A percentile compares a stretch with the other conserved stretches of the same genome.
These are phyloP conservation scores for Crucihimalaya himalaica DNA, from an alignment of 345 rosid species.

Conservation along the genomic window DNA sequence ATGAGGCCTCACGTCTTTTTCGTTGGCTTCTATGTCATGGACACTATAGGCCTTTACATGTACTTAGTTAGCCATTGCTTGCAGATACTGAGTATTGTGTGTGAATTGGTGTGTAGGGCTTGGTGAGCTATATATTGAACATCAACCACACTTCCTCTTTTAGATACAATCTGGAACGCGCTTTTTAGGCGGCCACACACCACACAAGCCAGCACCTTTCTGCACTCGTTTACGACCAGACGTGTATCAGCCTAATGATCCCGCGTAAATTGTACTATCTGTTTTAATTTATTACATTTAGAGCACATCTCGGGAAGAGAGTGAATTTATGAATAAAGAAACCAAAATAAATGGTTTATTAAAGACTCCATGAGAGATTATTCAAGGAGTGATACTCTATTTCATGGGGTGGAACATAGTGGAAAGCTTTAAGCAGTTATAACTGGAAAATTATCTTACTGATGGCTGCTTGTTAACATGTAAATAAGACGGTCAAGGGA, in stretches of 20 bases:
- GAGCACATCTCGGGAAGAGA: not conserved
- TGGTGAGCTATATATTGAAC: slow-evolving; percentile 98
- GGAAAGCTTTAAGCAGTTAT: not conserved
- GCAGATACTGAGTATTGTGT: slow-evolving; percentile 93
- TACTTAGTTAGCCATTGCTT: slow-evolving; percentile 88
- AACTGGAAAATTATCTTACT: slow-evolving; percentile 47
- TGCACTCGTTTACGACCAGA: slow-evolving; percentile 42
- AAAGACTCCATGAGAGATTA: not conserved
- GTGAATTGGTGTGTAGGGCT: slow-evolving; percentile 93
- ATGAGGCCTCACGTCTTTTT: slow-evolving; percentile 20
- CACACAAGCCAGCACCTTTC: slow-evolving; percentile 97
- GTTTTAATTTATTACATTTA: not conserved
- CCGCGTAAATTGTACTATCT: not conserved
- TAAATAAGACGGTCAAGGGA: slow-evolving; percentile 96
- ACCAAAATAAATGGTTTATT: not conserved
- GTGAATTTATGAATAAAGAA: not conserved
- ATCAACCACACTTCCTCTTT: slow-evolving; percentile 96
- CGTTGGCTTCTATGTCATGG: not conserved
- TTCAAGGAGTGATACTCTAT: slow-evolving; percentile 4
- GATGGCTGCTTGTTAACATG: slow-evolving; percentile 95
- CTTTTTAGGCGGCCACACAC: slow-evolving; percentile 97
- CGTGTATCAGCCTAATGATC: slow-evolving; percentile 20
- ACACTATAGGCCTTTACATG: slow-evolving; percentile 53
- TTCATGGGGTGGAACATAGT: not conserved
- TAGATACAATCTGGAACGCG: slow-evolving; percentile 94